Evolutionary conservation across 2,329 filamentous ascomycete species (phyloP), one percentile per base, ranked within the genome.

Genomic region (Calonectria montana): DNA sequence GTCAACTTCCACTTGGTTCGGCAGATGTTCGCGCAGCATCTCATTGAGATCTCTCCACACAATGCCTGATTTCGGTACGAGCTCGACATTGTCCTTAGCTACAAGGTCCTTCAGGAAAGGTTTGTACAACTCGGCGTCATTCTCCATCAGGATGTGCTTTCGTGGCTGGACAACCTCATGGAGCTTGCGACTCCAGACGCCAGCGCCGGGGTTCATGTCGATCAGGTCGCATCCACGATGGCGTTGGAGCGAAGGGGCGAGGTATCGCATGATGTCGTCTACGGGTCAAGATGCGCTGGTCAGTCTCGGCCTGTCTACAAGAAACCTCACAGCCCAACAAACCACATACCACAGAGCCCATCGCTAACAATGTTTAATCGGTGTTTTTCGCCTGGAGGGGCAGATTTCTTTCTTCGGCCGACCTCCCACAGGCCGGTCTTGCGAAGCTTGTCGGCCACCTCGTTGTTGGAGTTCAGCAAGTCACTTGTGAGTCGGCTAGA

Each of bases 171-270:
- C 86, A 55, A 89, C 85, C 0, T 94, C 87, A 80, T 98, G 91
- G 1, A 98, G 86, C 78, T 93, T 94, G 31, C 87, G 86, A 39
- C 96, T 97, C 91, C 93, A 97, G 2, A 97, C 66, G 10, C 95
- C 94, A 1, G 86, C 85, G 16, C 95, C 95, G 0, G 96, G 96
- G 81, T 96, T 94, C 68, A 98, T 86, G 80, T 98, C 96, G 77
- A 99, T 86, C 53, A 98, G 88, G 78, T 97, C 95, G 83, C 96
- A 95, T 66, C 94, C 94, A 62, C 87, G 85, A 82, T 97, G 92
- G 53, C 91, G 89, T 39, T 90, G 85, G 21, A 98, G 88, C 3
- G 91, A 91, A 1, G 89, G 88, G 2, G 89, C 90, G n/a, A 97
- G 84, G 72, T 94, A 94, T 8, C 90, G 81, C 55, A 97, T 77